A percentile compares a stretch with the other conserved stretches of the same genome.
These are phyloP conservation scores for Marsdenia floribunda DNA, from an alignment of 257 asterid species.

Conservation along the genomic window DNA sequence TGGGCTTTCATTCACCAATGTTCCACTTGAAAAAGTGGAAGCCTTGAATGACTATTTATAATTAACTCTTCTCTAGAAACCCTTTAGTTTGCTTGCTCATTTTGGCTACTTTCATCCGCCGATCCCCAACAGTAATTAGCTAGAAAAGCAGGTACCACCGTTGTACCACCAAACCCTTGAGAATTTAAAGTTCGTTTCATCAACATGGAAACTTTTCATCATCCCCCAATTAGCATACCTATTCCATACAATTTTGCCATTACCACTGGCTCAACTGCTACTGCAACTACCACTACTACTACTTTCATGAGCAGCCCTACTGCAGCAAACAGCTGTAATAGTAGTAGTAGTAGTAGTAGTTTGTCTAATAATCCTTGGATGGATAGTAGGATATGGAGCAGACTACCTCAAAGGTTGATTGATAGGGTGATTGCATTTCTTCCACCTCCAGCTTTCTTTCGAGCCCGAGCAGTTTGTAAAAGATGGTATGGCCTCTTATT, in stretches of 20 bases:
- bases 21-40: constrained; percentile 4
- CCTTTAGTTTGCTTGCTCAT: neutral
- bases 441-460: constrained; percentile 81
- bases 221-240: constrained; percentile 36
- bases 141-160: neutral
- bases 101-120: neutral
- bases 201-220: constrained; percentile 63
- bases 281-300: neutral
- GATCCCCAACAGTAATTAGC: neutral
- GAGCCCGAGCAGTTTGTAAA: constrained; percentile 75
- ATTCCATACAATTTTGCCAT: constrained; percentile 40
- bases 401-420: constrained; percentile 62
- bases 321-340: no score
- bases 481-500: constrained; percentile 75
- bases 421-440: constrained; percentile 76
- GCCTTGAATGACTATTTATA: neutral
- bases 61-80: neutral
- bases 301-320: neutral
- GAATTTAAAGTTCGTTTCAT: neutral
- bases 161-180: neutral
- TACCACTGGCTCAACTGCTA: neutral
- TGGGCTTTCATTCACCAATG: constrained; percentile 2
- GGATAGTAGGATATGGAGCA: constrained; percentile 82
- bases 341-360: no score
- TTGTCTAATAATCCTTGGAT: constrained; percentile 37